phyloP scores from a whole-genome alignment of 176 grass and related monocot species.

The sorghum (Sorghum bicolor) region Sorghum_bicolor_NCBIv3 NC_012875.2:43205501-43206000 shows the following conservation, averaged over 20 bases:
- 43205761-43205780: too few species aligned
- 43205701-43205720: not conserved
- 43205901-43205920: conserved; percentile 7
- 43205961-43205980: conserved; percentile 21
- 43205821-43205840: not conserved
- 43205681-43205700: too few species aligned
- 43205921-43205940: conserved; percentile 16
- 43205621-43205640: too few species aligned
- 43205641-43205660: too few species aligned
- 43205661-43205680: too few species aligned
- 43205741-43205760: too few species aligned
- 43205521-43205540: not conserved
- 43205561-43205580: not conserved
- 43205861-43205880: not conserved
- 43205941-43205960: conserved; percentile 18
- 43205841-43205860: not conserved
- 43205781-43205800: too few species aligned
- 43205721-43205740: too few species aligned
- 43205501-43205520: too few species aligned
- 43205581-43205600: not conserved
- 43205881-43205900: not conserved
- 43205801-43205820: too few species aligned
- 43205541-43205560: not conserved
- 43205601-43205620: too few species aligned
- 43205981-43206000: not conserved